Base-by-base conservation (phyloP, 768 basidiomycete species). In the Calocybe indica region DNA sequence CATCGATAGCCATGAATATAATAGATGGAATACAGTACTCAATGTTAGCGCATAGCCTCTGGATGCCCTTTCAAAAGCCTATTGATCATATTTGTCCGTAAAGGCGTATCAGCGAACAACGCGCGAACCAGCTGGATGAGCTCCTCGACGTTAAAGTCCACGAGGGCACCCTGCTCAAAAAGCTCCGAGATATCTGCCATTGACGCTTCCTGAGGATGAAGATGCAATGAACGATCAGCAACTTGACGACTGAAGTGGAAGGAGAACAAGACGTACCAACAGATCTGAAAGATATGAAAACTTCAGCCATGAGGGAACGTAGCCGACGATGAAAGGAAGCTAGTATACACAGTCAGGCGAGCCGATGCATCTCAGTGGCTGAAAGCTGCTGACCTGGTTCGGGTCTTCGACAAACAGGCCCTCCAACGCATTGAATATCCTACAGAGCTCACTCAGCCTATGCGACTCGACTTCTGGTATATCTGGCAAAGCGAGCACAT, bases 261-360 rank as follows among this genome's bases (percentile, higher is more conserved):
- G 6, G 15, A 36, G 40, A 46, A n/a, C 52, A 43, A 3, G 28
- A 73, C 87, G 40, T 50, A 93, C 92, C 73, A 97, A 62, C 9
- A 97, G 75, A 63, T 96, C 93, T 1, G 90, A 90, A 5, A 96
- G 74, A 64, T 97, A 97, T 13, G 88, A 92, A 64, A 90, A 95
- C 64, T 95, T 95, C 56, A 96, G 73, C 94, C 94, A 97, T 9
- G 81, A 84, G 1, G 90, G 87, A n/a, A 94, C 89, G 53, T 90
- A 91, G 0, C 81, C 82, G 1, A 85, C 86, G 6, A 91, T 82
- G 41, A 87, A 82, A 0, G 89, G 85, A 13, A 84, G 74, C 79
- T 87, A 38, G n/a, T 40, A 4, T 22, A 53, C 31, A n/a, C 12
- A 40, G 43, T 13, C 37, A 29, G 13, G 14, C 32, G 38, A 42